phyloP scores from a whole-genome alignment of 2,329 filamentous ascomycete species.

The Apiospora kogelbergensis region DNA sequence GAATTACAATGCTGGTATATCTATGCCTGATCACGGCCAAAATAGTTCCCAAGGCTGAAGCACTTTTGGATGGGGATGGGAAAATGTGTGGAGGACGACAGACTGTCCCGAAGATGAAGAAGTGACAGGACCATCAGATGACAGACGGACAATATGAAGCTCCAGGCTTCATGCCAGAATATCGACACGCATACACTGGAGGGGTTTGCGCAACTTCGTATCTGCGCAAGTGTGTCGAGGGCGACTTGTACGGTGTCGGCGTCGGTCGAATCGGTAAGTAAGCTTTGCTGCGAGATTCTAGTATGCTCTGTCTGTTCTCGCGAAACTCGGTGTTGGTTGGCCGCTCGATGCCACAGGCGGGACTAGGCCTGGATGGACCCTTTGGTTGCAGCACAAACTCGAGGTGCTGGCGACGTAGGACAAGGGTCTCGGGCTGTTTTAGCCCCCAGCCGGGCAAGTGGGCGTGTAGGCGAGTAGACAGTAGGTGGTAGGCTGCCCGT shows the following conservation, averaged over 20 bases:
- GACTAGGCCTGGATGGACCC: neutral
- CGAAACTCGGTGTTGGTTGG: conserved; percentile 6
- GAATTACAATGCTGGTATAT: neutral
- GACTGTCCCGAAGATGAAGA: neutral
- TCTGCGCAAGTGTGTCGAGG: neutral
- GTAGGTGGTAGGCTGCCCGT: neutral
- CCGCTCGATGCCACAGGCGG: neutral
- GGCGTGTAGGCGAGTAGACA: too few species aligned
- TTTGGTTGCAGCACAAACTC: neutral
- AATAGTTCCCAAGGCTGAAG: neutral
- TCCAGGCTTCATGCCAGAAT: conserved; percentile 7
- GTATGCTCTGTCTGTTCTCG: neutral
- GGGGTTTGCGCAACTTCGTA: neutral
- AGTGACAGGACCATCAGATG: neutral
- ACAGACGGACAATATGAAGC: neutral
- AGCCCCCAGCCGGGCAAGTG: neutral
- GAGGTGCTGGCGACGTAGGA: neutral
- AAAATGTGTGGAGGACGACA: neutral
- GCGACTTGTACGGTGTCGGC: neutral
- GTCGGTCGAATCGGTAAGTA: neutral
- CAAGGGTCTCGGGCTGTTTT: neutral
- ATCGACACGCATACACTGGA: neutral
- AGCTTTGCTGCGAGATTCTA: neutral
- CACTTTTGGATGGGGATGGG: neutral
- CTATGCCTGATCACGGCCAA: neutral